Conservation (phyloP, 2,329 filamentous ascomycete genomes). For the Grosmannia penicillata region DNA sequence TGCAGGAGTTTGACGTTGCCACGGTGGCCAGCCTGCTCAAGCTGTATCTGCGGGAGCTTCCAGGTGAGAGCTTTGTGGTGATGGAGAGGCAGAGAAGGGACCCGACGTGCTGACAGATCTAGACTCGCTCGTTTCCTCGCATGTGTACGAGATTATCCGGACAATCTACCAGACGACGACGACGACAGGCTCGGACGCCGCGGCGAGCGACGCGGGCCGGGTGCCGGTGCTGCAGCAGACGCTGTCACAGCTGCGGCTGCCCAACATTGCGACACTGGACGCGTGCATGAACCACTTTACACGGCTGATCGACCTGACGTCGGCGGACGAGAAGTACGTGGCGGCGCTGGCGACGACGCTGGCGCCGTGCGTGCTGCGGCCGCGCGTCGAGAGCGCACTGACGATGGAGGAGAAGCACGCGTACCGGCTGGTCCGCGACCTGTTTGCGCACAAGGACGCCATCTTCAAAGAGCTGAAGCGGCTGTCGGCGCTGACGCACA, state of each 20-base stretch:
- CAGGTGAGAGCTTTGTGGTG: too few relatives aligned
- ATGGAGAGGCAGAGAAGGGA: neutral
- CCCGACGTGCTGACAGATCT: slow-evolving; percentile 1
- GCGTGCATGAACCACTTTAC: slow-evolving; percentile 98
- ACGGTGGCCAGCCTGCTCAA: slow-evolving; percentile 88
- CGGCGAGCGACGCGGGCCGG: slow-evolving; percentile 49
- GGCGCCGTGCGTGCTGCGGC: slow-evolving; percentile 76
- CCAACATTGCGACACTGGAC: slow-evolving; percentile 97
- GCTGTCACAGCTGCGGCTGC: slow-evolving; percentile 81
- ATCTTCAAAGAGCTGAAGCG: slow-evolving; percentile 96
- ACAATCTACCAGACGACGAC: slow-evolving; percentile 83
- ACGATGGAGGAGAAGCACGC: slow-evolving; percentile 93
- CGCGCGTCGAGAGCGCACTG: slow-evolving; percentile 72
- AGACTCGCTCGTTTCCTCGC: slow-evolving; percentile 97
- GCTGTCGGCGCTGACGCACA: slow-evolving; percentile 55
- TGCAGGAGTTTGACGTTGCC: slow-evolving; percentile 84
- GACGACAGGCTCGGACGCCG: slow-evolving; percentile 57
- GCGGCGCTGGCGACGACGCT: slow-evolving; percentile 57
- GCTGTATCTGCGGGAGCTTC: slow-evolving; percentile 86
- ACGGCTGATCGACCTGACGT: slow-evolving; percentile 88
- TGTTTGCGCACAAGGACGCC: slow-evolving; percentile 84
- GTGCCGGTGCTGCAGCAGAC: slow-evolving; percentile 91
- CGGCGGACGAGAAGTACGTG: slow-evolving; percentile 80
- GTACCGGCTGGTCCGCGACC: slow-evolving; percentile 76
- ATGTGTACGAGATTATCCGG: slow-evolving; percentile 97